Conservation (phyloP, 768 basidiomycete genomes). For the Tulasnella sp. region DNA sequence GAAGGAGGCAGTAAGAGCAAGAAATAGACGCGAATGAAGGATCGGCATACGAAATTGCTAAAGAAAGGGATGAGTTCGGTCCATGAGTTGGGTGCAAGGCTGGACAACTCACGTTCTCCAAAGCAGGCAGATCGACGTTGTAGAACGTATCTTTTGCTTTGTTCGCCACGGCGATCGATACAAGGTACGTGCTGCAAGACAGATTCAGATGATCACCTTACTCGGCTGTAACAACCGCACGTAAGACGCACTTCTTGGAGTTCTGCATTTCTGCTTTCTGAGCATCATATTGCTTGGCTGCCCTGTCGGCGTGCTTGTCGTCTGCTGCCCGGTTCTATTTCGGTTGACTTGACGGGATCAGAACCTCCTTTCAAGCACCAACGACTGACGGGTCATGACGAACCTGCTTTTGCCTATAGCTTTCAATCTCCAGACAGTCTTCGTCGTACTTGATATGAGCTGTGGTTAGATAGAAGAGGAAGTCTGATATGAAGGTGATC, state of each 20-base stretch:
- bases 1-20: neutral
- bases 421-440: slow-evolving; percentile 61
- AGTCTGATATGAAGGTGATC: neutral
- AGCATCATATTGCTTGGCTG: slow-evolving; percentile 61
- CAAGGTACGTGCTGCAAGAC: slow-evolving; percentile 47
- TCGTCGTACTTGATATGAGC: slow-evolving; percentile 52
- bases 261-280: slow-evolving; percentile 68
- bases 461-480: neutral
- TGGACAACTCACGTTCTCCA: slow-evolving; percentile 53
- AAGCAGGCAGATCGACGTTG: slow-evolving; percentile 47
- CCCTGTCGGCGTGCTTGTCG: slow-evolving; percentile 65
- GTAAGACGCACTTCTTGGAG: slow-evolving; percentile 55
- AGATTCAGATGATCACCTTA: neutral
- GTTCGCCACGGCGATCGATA: slow-evolving; percentile 61
- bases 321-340: slow-evolving; percentile 51
- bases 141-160: slow-evolving; percentile 59
- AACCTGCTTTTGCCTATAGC: slow-evolving; percentile 71
- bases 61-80: neutral
- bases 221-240: neutral
- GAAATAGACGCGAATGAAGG: neutral
- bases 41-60: slow-evolving; percentile 54
- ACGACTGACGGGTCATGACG: slow-evolving; percentile 15
- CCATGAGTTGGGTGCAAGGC: slow-evolving; percentile 5
- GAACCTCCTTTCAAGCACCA: neutral
- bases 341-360: neutral